These are phyloP conservation scores for Ascodesmis nigricans DNA, from an alignment of 495 filamentous ascomycete genomes.

Conservation along the genomic window DNA sequence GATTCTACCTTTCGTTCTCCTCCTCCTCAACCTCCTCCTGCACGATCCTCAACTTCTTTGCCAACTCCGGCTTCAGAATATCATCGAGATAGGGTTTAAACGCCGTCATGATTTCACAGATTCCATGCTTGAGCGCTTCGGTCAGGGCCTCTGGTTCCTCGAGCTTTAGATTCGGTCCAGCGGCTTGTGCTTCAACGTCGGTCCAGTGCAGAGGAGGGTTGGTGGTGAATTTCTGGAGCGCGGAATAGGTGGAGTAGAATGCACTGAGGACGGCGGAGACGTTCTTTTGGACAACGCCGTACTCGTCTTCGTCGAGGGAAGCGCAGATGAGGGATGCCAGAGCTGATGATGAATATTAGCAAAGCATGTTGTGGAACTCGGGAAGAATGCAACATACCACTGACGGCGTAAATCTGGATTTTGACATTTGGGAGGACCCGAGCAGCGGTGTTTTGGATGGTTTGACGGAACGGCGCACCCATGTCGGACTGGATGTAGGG, in stretches of 20 bases:
- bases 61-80: no score
- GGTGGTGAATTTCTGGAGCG: constrained; percentile 44
- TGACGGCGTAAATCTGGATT: constrained; percentile 14
- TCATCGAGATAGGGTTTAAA: constrained; percentile 14
- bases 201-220: constrained; percentile 56
- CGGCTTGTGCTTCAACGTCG: constrained; percentile 33
- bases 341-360: constrained; percentile 21
- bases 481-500: no score
- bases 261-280: constrained; percentile 48
- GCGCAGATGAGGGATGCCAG: constrained; percentile 45
- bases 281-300: constrained; percentile 62
- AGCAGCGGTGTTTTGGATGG: constrained; percentile 27
- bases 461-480: constrained; percentile 52
- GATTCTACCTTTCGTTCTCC: no score
- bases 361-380: neutral
- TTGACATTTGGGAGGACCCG: constrained; percentile 17
- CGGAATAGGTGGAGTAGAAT: constrained; percentile 41
- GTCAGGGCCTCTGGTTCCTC: constrained; percentile 26
- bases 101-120: constrained; percentile 15
- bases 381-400: constrained; percentile 4
- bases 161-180: constrained; percentile 21
- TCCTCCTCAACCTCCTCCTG: no score
- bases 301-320: constrained; percentile 64
- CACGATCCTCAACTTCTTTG: neutral
- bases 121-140: constrained; percentile 17